These are phyloP conservation scores for Erysiphe neolycopersici DNA, from an alignment of 2,329 filamentous ascomycete genomes.

Conservation along the genomic window DNA sequence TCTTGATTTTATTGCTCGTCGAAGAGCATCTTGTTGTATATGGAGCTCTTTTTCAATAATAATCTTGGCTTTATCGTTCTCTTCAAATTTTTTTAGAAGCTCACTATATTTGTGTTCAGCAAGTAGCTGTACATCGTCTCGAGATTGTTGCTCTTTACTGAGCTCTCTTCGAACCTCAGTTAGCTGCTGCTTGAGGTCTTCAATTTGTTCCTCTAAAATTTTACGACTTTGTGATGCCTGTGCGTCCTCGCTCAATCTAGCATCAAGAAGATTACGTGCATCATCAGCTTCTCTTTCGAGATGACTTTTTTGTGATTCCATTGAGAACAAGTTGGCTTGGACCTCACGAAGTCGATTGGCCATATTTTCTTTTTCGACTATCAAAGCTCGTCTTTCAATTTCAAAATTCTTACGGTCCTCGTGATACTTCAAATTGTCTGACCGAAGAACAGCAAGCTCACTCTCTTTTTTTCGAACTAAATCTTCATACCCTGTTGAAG, in stretches of 20 bases:
- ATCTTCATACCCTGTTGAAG: constrained; percentile 86
- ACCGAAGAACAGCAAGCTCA: constrained; percentile 61
- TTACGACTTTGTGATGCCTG: constrained; percentile 60
- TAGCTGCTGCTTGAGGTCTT: constrained; percentile 63
- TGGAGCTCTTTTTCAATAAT: constrained; percentile 97
- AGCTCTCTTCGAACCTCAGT: constrained; percentile 70
- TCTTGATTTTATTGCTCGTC: constrained; percentile 61
- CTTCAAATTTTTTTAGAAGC: constrained; percentile 62
- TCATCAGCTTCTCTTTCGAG: constrained; percentile 74
- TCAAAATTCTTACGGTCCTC: constrained; percentile 56
- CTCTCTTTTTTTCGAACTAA: constrained; percentile 83
- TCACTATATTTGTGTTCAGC: constrained; percentile 67
- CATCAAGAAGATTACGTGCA: constrained; percentile 62
- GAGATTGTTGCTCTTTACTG: constrained; percentile 72
- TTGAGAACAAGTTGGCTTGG: constrained; percentile 66
- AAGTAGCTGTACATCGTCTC: constrained; percentile 77
- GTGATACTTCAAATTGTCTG: constrained; percentile 62
- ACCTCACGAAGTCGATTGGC: constrained; percentile 52
- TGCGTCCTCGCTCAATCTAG: constrained; percentile 68
- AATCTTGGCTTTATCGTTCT: constrained; percentile 80
- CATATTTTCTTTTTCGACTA: constrained; percentile 53
- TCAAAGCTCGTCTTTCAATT: constrained; percentile 45
- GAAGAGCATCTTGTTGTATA: constrained; percentile 71
- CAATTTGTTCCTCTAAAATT: constrained; percentile 64
- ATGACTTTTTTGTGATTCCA: constrained; percentile 60